phyloP scores from a whole-genome alignment of 306 rosid species.

The Betula pendula region DNA sequence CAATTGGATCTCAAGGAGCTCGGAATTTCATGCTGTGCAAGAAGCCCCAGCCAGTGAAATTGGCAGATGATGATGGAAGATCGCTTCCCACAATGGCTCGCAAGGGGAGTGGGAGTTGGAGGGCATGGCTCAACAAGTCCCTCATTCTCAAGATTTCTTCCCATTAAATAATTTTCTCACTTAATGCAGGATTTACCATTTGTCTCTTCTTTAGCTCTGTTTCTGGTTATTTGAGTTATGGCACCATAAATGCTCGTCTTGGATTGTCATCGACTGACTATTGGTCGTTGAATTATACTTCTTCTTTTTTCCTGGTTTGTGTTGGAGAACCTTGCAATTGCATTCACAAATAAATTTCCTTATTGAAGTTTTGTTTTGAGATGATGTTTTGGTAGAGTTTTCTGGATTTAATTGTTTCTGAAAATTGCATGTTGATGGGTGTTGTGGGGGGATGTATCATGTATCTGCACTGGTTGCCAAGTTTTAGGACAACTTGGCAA shows the following conservation, averaged over 20 bases:
- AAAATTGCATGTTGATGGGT: too few species aligned
- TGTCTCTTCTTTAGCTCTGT: background rate
- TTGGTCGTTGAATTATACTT: background rate
- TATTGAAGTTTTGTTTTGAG: background rate
- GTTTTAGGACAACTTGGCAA: too few species aligned
- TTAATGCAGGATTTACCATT: background rate
- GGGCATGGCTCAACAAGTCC: slow-evolving; percentile 86
- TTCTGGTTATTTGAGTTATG: background rate
- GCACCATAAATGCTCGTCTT: background rate
- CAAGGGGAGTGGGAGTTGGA: slow-evolving; percentile 72
- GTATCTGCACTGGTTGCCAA: too few species aligned
- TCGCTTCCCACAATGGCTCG: slow-evolving; percentile 26
- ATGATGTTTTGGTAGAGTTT: too few species aligned
- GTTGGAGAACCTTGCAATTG: background rate
- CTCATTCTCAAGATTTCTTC: slow-evolving; percentile 64
- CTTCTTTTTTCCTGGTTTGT: background rate
- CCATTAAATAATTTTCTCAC: slow-evolving; percentile 40
- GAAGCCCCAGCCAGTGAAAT: slow-evolving; percentile 58
- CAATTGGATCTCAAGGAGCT: slow-evolving; percentile 78
- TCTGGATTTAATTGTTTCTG: too few species aligned
- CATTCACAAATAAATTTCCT: background rate
- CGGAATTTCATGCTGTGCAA: slow-evolving; percentile 85
- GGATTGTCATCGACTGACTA: background rate
- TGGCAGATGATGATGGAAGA: slow-evolving; percentile 22
- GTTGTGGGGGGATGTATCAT: too few species aligned